Evolutionary conservation across 345 rosid species (phyloP), one percentile per base, ranked within the genome.

Genomic region (Salix brachista): DNA sequence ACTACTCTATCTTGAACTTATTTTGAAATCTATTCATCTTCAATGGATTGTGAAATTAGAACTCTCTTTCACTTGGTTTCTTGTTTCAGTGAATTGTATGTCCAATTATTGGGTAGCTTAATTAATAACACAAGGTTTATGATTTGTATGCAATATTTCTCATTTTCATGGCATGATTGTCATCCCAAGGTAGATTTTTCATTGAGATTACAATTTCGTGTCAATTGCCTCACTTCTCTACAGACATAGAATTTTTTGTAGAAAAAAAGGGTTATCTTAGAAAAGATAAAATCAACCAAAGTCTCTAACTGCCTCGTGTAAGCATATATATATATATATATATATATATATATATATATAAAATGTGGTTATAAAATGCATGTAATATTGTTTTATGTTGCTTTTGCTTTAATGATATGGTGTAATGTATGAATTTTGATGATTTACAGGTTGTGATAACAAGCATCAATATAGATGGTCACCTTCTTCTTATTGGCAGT

Each of bases 401-500:
- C 23, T 21, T 44, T 37, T 77, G n/a, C 60, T 77, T 19, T 34
- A 21, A n/a, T 65, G 30, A 73, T 54, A 41, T 36, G 46, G 65
- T 39, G 28, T 62, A 41, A 23, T 42, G 30, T 41, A n/a, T 68
- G 44, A 50, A 19, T 52, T 80, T 67, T 78, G 48, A 76, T 82
- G 39, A 12, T 26, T 85, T 52, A 83, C 91, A 96, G 99, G 98
- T 96, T 81, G 94, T 96, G 80, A 89, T 96, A 74, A 96, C 99
- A 79, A 92, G 99, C 91, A 93, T 96, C 67, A 90, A 83, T 71
- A 83, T 93, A 72, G 85, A 90, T 46, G 97, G 93, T 61, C 83
- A 79, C 86, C 91, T 96, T 82, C 86, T 88, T 56, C 91, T 96
- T 75, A 89, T 96, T 75, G 99, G 99, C 79, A 96, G 99, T 81